phyloP scores from a whole-genome alignment of 768 basidiomycete species.

The Mycena alexandri region DNA sequence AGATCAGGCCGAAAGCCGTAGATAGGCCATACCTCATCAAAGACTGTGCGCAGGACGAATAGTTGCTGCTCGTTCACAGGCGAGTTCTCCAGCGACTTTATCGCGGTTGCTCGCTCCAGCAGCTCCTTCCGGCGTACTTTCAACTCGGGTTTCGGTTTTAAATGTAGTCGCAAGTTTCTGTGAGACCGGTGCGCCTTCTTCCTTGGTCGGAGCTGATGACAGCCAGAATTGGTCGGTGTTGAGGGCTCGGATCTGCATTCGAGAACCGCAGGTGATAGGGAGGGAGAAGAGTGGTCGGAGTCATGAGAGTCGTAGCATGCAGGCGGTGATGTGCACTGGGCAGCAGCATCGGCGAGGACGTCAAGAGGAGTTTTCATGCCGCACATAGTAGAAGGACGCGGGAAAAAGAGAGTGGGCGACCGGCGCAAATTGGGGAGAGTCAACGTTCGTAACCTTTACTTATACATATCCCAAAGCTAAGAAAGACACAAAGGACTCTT shows the following conservation, averaged over 20 bases:
- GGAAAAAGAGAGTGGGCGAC: conserved; percentile 28
- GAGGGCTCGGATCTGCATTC: neutral
- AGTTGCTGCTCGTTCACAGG: conserved; percentile 70
- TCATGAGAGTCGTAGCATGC: conserved; percentile 31
- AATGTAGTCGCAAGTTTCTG: conserved; percentile 29
- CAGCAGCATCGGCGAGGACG: conserved; percentile 32
- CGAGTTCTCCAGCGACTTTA: conserved; percentile 52
- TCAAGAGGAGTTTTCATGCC: conserved; percentile 24
- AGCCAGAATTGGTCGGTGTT: neutral
- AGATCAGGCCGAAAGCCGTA: neutral
- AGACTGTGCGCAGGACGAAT: conserved; percentile 71
- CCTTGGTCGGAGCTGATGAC: conserved; percentile 25
- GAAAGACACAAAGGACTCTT: conserved; percentile 25
- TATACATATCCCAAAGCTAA: conserved; percentile 25
- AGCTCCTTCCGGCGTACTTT: conserved; percentile 36
- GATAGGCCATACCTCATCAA: conserved; percentile 59
- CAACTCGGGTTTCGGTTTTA: conserved; percentile 33
- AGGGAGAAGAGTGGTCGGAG: conserved; percentile 12
- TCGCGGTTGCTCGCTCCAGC: conserved; percentile 32
- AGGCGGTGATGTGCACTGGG: neutral
- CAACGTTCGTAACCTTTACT: conserved; percentile 15
- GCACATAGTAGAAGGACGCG: conserved; percentile 2
- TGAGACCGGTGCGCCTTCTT: conserved; percentile 30
- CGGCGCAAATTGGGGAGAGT: conserved; percentile 26
- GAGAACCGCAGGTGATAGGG: neutral